phyloP scores from a whole-genome alignment of 2,329 filamentous ascomycete species.

The Aureobasidium sp. region DNA sequence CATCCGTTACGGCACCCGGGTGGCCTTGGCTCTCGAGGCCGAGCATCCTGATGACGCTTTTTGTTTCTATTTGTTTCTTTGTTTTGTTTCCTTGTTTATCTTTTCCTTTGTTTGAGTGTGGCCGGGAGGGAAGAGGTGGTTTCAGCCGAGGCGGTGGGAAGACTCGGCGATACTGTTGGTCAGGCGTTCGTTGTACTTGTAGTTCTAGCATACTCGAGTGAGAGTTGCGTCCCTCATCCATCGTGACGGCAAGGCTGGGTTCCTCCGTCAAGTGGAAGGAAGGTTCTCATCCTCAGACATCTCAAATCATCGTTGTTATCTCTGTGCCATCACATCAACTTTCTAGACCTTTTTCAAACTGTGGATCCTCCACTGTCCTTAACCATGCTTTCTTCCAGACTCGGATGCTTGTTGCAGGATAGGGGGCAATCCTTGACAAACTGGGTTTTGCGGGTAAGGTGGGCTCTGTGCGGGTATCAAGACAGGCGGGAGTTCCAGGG shows the following conservation, averaged over 20 bases:
- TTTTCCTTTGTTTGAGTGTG: background rate
- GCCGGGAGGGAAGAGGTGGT: background rate
- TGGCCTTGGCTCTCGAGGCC: background rate
- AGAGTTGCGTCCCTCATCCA: background rate
- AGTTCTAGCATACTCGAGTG: background rate
- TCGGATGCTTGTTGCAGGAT: background rate
- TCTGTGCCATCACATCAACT: background rate
- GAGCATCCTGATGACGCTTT: background rate
- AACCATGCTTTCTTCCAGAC: background rate
- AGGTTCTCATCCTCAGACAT: background rate
- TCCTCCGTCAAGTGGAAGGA: background rate
- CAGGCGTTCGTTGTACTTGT: background rate
- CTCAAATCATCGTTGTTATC: background rate
- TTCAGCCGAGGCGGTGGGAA: background rate
- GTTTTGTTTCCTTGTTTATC: constrained; percentile 2
- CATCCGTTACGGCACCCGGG: constrained; percentile 2
- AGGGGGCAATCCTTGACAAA: background rate
- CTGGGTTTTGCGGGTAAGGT: background rate
- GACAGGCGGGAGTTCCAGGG: background rate
- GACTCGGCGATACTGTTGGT: background rate
- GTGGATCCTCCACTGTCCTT: background rate
- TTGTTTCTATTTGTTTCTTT: constrained; percentile 2
- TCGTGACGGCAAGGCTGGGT: background rate
- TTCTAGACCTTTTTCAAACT: background rate
- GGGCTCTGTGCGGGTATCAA: background rate